Percentiles rank a stretch among this genome's conserved stretches.
Conservation (phyloP, 768 basidiomycete species). For the Psilocybe cubensis region DNA sequence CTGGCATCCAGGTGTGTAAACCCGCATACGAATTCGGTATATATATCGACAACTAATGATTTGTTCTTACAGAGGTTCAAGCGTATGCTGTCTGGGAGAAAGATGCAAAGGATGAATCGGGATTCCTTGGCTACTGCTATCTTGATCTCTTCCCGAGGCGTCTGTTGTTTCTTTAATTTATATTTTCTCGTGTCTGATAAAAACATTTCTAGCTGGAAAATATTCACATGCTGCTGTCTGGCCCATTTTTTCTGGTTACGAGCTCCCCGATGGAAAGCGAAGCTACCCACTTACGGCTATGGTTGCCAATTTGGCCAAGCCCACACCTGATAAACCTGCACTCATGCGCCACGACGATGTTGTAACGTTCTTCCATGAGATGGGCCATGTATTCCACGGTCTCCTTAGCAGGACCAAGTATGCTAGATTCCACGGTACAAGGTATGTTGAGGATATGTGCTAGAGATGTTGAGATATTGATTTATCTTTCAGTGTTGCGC, state of each 20-base stretch:
- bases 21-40: neutral
- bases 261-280: conserved; percentile 55
- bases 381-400: conserved; percentile 78
- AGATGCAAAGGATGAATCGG: conserved; percentile 67
- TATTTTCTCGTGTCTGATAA: neutral
- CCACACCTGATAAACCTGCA: conserved; percentile 79
- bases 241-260: conserved; percentile 71
- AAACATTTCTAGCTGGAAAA: conserved; percentile 55
- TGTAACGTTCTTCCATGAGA: conserved; percentile 92
- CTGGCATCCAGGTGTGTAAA: conserved; percentile 78
- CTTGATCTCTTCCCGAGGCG: conserved; percentile 88
- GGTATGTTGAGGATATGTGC: conserved; percentile 30
- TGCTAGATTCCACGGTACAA: conserved; percentile 82
- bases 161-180: conserved; percentile 28
- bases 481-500: conserved; percentile 51
- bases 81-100: conserved; percentile 87
- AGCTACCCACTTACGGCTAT: conserved; percentile 80
- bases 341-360: conserved; percentile 89
- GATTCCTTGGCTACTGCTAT: conserved; percentile 85
- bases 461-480: neutral
- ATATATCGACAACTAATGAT: neutral
- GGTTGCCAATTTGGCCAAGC: conserved; percentile 91
- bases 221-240: conserved; percentile 91
- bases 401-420: conserved; percentile 73
- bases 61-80: conserved; percentile 61